Conservation (phyloP, 129 eudicot genomes). For the Gnaphalium uliginosum region DNA sequence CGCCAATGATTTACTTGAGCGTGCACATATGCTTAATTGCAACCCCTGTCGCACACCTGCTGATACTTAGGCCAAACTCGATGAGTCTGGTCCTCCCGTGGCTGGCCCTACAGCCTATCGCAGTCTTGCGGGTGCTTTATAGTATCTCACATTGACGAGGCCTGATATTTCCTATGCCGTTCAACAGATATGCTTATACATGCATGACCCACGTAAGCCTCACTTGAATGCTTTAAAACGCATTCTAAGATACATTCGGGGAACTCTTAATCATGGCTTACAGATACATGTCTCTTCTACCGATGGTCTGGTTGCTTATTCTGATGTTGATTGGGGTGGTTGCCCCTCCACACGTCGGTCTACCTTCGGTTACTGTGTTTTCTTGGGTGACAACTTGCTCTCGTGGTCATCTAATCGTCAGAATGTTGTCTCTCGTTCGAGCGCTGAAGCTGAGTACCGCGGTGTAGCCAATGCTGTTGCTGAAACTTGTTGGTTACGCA, state of each 20-base stretch:
- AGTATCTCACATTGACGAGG: too few relatives aligned
- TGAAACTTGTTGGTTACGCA: not conserved
- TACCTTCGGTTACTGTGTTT: not conserved
- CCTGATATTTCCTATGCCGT: not conserved
- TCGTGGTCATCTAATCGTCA: conserved; percentile 1
- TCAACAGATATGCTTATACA: not conserved
- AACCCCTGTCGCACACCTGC: too few relatives aligned
- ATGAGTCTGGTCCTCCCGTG: too few relatives aligned
- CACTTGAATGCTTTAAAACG: not conserved
- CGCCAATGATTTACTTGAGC: too few relatives aligned
- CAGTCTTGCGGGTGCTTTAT: too few relatives aligned
- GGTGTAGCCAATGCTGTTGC: not conserved
- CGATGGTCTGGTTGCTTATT: not conserved
- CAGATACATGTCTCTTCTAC: not conserved
- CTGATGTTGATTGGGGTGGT: not conserved
- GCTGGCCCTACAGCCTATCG: too few relatives aligned
- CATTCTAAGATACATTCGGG: not conserved
- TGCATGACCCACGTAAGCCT: not conserved
- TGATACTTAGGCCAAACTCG: too few relatives aligned
- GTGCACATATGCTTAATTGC: too few relatives aligned
- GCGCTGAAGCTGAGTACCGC: not conserved
- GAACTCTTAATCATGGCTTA: not conserved
- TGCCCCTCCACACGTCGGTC: not conserved
- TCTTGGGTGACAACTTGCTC: not conserved
- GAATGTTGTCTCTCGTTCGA: not conserved